Evolutionary conservation across 1,139 yeast species (phyloP), one percentile per base, ranked within the genome.

Genomic region (Debaryomyces sp.): DNA sequence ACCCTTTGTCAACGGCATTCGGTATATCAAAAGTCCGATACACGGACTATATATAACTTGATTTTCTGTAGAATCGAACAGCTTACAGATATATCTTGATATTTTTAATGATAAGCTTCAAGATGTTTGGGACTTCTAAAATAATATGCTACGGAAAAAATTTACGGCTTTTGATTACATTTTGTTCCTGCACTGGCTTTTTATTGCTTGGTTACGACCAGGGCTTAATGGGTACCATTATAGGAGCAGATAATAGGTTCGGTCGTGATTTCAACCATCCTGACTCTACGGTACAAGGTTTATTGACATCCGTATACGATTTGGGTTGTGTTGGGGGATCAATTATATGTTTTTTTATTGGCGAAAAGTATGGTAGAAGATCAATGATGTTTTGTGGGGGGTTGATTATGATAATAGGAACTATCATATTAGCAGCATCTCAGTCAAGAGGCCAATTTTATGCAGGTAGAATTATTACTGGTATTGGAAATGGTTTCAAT

Each of bases 341-440:
- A 5, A 54, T 66, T 39, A 58, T 65, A 43, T 68, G 67, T 12
- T 62, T 65, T 49, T 59, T 62, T 57, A 55, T 76, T 41, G 64
- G 77, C 52, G 86, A 81, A 51, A 60, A 55, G 17, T 61, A 58
- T 38, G 86, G 86, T 46, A 71, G 86, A 65, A 73, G 70, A 54
- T 59, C 64, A 39, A 62, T 76, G 42, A 60, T 80, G 30, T 51
- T 69, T 22, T 38, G 66, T 44, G 82, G 82, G 39, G 64, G 73
- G 45, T 23, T 64, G 6, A 61, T 76, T 42, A 66, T 74, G 59
- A 52, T 78, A 43, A 45, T 75, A 23, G 84, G 82, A 47, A 71
- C 81, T 21, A 57, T 74, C 32, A 61, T 80, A 41, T 81, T 78
- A 54, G 68, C 71, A 15, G 56, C 68, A 53, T 89, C 68, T 89